These are phyloP conservation scores for Novymonas esmeraldas DNA, from an alignment of 208 protist species.

Conservation along the genomic window DNA sequence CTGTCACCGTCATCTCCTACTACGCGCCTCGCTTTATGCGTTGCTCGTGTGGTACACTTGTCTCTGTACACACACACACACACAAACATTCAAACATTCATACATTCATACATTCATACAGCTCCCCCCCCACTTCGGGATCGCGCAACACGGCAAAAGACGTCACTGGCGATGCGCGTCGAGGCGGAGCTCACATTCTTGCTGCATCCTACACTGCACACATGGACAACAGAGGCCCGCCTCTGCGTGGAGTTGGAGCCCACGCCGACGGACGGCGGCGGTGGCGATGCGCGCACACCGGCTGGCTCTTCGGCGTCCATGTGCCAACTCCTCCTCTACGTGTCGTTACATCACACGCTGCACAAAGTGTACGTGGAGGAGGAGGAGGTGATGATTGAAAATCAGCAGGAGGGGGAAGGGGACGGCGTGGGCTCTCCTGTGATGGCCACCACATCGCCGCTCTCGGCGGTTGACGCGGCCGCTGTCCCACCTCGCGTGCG, in stretches of 20 bases:
- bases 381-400: too few relatives aligned
- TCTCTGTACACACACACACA: too few relatives aligned
- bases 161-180: slow-evolving; percentile 7
- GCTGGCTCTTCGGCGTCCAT: not conserved
- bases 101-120: not conserved
- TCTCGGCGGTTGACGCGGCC: not conserved
- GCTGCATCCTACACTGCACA: slow-evolving; percentile 1
- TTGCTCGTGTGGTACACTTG: too few relatives aligned
- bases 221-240: slow-evolving; percentile 7
- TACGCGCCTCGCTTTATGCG: too few relatives aligned
- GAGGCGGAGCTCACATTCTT: slow-evolving; percentile 16
- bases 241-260: slow-evolving; percentile 14
- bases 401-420: not conserved
- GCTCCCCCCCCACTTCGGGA: not conserved
- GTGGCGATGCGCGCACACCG: not conserved
- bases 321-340: slow-evolving; percentile 16
- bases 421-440: too few relatives aligned
- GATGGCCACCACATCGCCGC: not conserved
- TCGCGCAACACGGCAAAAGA: not conserved
- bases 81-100: too few relatives aligned
- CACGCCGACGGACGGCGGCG: not conserved
- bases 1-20: too few relatives aligned
- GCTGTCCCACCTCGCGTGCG: not conserved
- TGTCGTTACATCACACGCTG: slow-evolving; percentile 11
- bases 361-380: slow-evolving; percentile 8